Conservation (phyloP, 2,329 filamentous ascomycete genomes). For the Bipolaris bicolor region DNA sequence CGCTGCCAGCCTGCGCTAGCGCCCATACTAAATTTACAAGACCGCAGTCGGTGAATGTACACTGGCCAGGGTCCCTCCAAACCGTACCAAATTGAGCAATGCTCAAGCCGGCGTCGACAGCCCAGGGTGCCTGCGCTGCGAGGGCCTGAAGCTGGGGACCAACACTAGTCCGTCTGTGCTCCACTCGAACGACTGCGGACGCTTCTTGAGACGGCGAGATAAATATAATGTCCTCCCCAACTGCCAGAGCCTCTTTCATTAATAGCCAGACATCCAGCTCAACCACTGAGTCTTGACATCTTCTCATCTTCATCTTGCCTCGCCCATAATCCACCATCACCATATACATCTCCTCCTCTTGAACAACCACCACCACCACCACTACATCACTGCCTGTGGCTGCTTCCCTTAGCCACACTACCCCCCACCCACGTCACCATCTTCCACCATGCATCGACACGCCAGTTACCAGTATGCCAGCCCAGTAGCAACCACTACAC, state of each 20-base stretch:
- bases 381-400: constrained; percentile 24
- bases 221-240: constrained; percentile 39
- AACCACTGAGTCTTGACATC: constrained; percentile 22
- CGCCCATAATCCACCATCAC: not conserved
- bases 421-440: constrained; percentile 14
- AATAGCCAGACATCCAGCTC: constrained; percentile 20
- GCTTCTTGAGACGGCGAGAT: constrained; percentile 33
- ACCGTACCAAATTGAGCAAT: constrained; percentile 34
- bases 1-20: constrained; percentile 35
- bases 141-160: constrained; percentile 41
- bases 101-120: constrained; percentile 29
- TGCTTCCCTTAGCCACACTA: constrained; percentile 24
- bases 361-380: not conserved
- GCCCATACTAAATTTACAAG: constrained; percentile 40
- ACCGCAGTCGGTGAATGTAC: constrained; percentile 39
- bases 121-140: constrained; percentile 35
- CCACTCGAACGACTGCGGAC: constrained; percentile 37
- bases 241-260: constrained; percentile 29
- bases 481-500: constrained; percentile 52
- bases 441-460: constrained; percentile 53
- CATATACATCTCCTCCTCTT: not conserved
- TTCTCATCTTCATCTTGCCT: not conserved
- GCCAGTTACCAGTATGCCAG: constrained; percentile 52
- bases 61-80: constrained; percentile 28
- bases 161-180: constrained; percentile 38